Evolutionary conservation across 2,329 filamentous ascomycete genomes (phyloP), one percentile per base, ranked within the genome.

Genomic region (Penicillium vulpinum): DNA sequence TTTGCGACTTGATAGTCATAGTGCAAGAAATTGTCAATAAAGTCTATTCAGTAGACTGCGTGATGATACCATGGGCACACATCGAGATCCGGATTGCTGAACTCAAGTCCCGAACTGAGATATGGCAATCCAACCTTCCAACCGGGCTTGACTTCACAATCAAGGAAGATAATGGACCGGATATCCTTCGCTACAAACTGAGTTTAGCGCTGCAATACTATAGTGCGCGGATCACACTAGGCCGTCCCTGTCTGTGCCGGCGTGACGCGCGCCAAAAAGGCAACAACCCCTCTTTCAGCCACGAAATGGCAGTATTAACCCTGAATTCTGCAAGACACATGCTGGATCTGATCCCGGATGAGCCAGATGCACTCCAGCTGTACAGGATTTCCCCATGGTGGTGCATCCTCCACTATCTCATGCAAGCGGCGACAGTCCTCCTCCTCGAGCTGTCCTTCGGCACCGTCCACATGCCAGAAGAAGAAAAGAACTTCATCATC

Each of bases 381-480:
- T 75, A 77, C 41, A 62, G 70, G 21, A 62, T 77, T 6, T 70
- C 71, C 10, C 75, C 76, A 16, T 80, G 78, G 78, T 79, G 76
- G 75, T 75, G 71, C 59, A 70, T 78, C 26, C 66, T 79, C 38
- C 77, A 79, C 56, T 77, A 74, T 49, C 65, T 80, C 18, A 78
- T 79, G 68, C 78, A 79, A 62, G 69, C 76, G 2, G 67, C 70
- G 3, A 78, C 75, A 3, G 72, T 80, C 18, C 67, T 80, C 28
- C 72, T 79, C 47, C 72, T 79, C n/a, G 77, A 80, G 62, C 65
- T 80, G 6, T 75, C 77, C 13, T 79, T 79, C 47, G 72, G 74
- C 22, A 70, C 67, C 44, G 71, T 78, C n/a, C 77, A 79, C 59
- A 73, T 74, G 62, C 77, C 77, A 6, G 68, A 74, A 13, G 68